Evolutionary conservation across 192 early-diverging fungal species (phyloP).

Genomic region (Rhizoclosmatium sp.): DNA sequence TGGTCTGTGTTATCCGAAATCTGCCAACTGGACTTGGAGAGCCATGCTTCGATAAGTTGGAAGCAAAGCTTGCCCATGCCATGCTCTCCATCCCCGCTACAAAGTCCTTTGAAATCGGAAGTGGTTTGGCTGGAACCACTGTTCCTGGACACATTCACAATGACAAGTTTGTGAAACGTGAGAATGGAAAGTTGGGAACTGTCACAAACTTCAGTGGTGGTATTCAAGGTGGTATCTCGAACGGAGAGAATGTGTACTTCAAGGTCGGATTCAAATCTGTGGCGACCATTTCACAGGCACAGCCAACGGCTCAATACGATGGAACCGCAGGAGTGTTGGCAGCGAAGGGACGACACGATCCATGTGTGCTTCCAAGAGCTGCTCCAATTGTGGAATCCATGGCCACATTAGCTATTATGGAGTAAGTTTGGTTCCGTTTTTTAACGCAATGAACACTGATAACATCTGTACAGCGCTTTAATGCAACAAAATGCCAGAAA

Average conservation of each 20-base stretch:
- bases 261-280: conserved; percentile 97
- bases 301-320: conserved; percentile 86
- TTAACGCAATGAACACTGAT: no score
- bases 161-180: conserved; percentile 82
- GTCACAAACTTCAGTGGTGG: conserved; percentile 95
- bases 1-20: conserved; percentile 96
- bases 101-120: conserved; percentile 97
- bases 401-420: conserved; percentile 94
- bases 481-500: conserved; percentile 30
- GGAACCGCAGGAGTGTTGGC: conserved; percentile 83
- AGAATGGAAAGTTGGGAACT: conserved; percentile 76
- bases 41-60: conserved; percentile 98
- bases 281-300: conserved; percentile 93
- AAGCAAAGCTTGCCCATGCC: conserved; percentile 94
- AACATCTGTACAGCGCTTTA: background rate
- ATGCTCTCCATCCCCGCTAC: conserved; percentile 99
- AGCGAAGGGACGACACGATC: conserved; percentile 95
- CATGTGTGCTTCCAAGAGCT: conserved; percentile 94
- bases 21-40: conserved; percentile 92
- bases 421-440: conserved; percentile 54
- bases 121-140: conserved; percentile 87
- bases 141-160: conserved; percentile 93
- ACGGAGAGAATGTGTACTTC: conserved; percentile 97
- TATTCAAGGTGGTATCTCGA: conserved; percentile 93
- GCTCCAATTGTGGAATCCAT: conserved; percentile 98